Conservation (phyloP, 2,329 filamentous ascomycete genomes). For the Fusarium mangiferae region DNA sequence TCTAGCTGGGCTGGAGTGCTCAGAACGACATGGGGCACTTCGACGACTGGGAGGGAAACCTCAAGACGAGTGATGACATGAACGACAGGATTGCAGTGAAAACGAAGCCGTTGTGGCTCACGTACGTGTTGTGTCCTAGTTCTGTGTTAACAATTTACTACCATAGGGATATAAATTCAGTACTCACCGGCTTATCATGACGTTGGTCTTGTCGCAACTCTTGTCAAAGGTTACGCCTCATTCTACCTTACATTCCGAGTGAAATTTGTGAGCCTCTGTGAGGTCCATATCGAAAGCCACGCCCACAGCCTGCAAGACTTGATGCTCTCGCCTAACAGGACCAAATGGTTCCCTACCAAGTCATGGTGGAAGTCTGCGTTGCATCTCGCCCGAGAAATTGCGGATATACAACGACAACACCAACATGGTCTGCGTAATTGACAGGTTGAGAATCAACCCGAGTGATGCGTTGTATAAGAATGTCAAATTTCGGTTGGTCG, state of each 20-base stretch:
- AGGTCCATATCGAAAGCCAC: not conserved
- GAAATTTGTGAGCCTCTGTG: accelerated
- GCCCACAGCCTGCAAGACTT: not conserved
- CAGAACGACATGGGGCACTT: not conserved
- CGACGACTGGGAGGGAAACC: not conserved
- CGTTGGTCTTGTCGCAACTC: not conserved
- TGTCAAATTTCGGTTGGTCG: no score
- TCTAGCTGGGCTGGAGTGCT: no score
- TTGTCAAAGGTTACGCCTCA: not conserved
- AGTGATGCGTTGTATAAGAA: not conserved
- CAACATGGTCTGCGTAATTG: not conserved
- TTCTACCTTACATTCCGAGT: not conserved
- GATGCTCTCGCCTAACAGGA: accelerated
- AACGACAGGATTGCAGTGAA: not conserved
- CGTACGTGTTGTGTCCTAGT: not conserved
- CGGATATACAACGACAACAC: not conserved
- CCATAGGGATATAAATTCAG: not conserved
- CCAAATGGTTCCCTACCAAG: not conserved
- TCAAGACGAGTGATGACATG: not conserved
- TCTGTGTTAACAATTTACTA: not conserved
- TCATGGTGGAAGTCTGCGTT: not conserved
- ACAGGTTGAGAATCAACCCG: not conserved
- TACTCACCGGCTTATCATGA: not conserved
- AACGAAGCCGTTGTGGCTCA: not conserved
- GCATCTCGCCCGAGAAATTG: not conserved